Conservation (phyloP, 768 basidiomycete genomes). For the Hypsizygus marmoreus region DNA sequence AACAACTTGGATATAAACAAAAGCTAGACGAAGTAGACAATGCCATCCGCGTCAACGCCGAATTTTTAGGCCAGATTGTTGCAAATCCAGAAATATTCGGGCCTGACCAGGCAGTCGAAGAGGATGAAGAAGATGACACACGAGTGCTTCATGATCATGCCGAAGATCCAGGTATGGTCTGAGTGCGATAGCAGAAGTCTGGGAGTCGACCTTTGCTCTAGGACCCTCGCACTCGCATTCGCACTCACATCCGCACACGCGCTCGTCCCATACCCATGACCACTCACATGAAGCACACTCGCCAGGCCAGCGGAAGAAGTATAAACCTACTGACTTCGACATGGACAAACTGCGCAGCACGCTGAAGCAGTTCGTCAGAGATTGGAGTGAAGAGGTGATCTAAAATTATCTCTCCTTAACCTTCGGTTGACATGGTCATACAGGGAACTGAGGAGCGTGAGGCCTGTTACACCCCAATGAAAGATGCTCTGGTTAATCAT, state of each 20-base stretch:
- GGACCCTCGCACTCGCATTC: conserved; percentile 11
- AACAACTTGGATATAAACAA: conserved; percentile 69
- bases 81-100: conserved; percentile 83
- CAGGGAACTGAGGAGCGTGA: conserved; percentile 81
- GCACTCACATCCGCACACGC: conserved; percentile 23
- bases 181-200: not conserved
- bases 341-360: conserved; percentile 93
- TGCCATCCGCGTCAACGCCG: conserved; percentile 78
- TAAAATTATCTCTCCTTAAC: not conserved
- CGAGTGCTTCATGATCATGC: conserved; percentile 6
- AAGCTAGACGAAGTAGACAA: conserved; percentile 81
- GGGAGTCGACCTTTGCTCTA: not conserved
- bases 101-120: conserved; percentile 40
- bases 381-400: conserved; percentile 84
- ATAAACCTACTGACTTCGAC: conserved; percentile 67
- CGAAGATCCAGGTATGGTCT: conserved; percentile 9
- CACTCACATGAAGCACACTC: conserved; percentile 34
- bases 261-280: conserved; percentile 28
- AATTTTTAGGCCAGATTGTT: conserved; percentile 75
- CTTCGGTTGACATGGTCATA: not conserved
- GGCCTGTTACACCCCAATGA: conserved; percentile 78
- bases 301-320: conserved; percentile 27
- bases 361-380: conserved; percentile 88
- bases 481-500: conserved; percentile 66
- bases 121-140: conserved; percentile 22